Evolutionary conservation across 345 rosid genomes (phyloP).

Genomic region (Raphanus sativus): DNA sequence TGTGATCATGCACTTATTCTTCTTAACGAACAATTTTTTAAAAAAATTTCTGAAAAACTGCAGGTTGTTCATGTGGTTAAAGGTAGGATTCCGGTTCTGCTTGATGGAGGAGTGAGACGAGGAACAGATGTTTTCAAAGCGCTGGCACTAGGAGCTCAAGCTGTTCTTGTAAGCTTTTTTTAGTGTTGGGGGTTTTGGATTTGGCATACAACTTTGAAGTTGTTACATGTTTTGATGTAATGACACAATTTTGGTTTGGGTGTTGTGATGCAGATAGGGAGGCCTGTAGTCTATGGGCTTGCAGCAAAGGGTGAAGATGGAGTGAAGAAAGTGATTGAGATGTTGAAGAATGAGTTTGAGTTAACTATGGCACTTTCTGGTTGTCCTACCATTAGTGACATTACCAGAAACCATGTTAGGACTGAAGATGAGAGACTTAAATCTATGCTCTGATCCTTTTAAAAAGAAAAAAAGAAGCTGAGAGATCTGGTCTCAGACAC

Average conservation of each 20-base stretch:
- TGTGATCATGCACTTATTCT: not conserved
- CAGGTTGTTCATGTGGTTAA: constrained; percentile 71
- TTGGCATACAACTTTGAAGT: not conserved
- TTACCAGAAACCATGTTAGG: constrained; percentile 61
- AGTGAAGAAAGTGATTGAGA: constrained; percentile 56
- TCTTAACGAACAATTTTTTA: not conserved
- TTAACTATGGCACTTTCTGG: constrained; percentile 81
- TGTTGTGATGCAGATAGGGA: constrained; percentile 64
- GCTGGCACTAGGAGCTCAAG: constrained; percentile 84
- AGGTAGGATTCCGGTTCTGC: constrained; percentile 72
- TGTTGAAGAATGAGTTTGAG: constrained; percentile 81
- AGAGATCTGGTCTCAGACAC: constrained; percentile 1
- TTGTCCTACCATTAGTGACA: constrained; percentile 56
- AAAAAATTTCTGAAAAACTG: constrained; percentile 28
- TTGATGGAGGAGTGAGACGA: constrained; percentile 84
- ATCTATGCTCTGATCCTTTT: constrained; percentile 45
- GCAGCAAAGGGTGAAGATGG: constrained; percentile 81
- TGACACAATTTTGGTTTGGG: not conserved
- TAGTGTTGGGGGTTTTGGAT: not conserved
- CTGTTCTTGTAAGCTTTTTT: constrained; percentile 65
- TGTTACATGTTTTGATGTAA: not conserved
- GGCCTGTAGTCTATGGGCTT: constrained; percentile 72
- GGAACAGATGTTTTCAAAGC: constrained; percentile 94
- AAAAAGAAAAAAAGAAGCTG: not conserved
- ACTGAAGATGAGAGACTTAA: constrained; percentile 48